These are phyloP conservation scores for Paramecium sonneborni DNA, from an alignment of 73 alveolate genomes.

Conservation along the genomic window DNA sequence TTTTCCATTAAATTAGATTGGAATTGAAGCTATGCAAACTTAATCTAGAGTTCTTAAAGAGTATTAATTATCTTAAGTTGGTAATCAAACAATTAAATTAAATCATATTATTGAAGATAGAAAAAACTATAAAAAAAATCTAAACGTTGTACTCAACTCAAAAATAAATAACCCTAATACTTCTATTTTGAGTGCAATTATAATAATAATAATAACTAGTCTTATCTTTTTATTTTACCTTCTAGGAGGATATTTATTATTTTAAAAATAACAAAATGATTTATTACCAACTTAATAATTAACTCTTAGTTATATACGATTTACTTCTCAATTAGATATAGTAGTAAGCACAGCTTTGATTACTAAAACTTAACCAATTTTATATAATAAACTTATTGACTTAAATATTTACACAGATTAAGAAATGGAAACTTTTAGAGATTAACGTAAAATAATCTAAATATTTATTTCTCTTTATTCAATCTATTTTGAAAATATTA, in stretches of 20 bases:
- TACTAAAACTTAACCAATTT: neutral
- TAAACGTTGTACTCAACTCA: constrained; percentile 36
- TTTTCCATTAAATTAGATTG: neutral
- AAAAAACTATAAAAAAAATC: neutral
- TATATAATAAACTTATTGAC: neutral
- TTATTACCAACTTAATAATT: neutral
- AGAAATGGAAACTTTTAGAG: neutral
- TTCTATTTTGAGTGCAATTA: neutral
- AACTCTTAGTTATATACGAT: neutral
- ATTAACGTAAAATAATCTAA: neutral
- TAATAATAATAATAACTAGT: neutral
- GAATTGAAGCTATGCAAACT: neutral
- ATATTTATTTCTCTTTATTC: neutral
- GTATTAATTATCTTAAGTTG: neutral
- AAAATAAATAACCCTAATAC: neutral
- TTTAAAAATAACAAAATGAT: neutral
- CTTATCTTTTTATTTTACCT: neutral
- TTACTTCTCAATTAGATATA: constrained; percentile 7
- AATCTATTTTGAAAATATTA: neutral
- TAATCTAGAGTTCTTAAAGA: neutral
- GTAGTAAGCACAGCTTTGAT: neutral
- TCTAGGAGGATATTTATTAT: neutral
- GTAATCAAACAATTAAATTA: neutral
- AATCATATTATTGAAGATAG: neutral
- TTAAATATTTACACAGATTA: neutral